Percentiles rank a stretch among this genome's conserved stretches.
Evolutionary conservation across 345 rosid genomes (phyloP).

Genomic region (Acer campestre): DNA sequence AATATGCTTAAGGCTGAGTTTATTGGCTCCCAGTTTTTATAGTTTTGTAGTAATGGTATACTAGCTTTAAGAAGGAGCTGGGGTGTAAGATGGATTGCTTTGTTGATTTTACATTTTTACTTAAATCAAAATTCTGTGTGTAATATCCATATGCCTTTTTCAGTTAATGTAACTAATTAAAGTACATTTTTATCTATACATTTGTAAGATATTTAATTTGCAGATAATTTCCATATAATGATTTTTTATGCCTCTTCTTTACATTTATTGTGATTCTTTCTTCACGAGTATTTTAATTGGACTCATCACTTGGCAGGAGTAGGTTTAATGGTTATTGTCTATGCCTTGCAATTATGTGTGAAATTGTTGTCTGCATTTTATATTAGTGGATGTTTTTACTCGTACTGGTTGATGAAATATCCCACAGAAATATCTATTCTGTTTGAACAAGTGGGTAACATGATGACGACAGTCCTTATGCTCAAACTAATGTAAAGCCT

Average conservation of each 20-base stretch:
- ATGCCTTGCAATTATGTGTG: background rate
- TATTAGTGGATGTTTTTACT: background rate
- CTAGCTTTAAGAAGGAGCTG: background rate
- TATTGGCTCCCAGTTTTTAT: background rate
- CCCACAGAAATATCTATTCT: background rate
- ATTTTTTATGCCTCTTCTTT: background rate
- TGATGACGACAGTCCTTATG: background rate
- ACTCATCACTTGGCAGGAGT: background rate
- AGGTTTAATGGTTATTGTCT: slow-evolving; percentile 2
- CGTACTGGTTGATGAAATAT: slow-evolving; percentile 2
- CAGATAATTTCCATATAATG: background rate
- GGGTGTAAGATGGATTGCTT: background rate
- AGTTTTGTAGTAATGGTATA: background rate
- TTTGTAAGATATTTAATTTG: background rate
- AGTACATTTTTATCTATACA: background rate
- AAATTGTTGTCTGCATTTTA: slow-evolving; percentile 2
- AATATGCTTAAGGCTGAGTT: background rate
- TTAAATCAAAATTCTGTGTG: background rate
- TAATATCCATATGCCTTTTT: background rate
- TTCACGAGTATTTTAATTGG: too few species aligned
- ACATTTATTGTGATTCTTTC: too few species aligned
- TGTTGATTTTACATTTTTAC: background rate
- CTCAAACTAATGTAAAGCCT: background rate
- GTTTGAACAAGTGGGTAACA: slow-evolving; percentile 7
- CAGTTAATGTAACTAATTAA: background rate